Evolutionary conservation across 208 protist species (phyloP).

Genomic region (Crithidia brevicula): DNA sequence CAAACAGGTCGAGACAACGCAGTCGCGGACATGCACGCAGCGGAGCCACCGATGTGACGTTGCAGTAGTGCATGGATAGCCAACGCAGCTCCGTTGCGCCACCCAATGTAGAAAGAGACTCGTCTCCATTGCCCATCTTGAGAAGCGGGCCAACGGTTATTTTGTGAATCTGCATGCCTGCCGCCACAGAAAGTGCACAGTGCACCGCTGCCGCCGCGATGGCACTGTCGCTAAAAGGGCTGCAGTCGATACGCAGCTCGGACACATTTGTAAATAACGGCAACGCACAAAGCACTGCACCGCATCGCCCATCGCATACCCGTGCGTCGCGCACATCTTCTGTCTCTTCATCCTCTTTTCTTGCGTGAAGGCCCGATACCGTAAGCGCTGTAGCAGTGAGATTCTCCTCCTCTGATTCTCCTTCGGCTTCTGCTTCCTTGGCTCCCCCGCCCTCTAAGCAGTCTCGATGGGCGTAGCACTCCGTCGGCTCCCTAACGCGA

Average conservation of each 20-base stretch:
- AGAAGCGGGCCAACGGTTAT: not conserved
- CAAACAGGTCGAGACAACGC: not conserved
- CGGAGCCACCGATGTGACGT: not conserved
- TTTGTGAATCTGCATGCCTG: not conserved
- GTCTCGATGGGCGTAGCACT: too few species aligned
- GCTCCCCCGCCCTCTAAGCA: too few species aligned
- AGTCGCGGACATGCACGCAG: not conserved
- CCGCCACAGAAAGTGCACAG: not conserved
- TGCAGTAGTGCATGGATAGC: not conserved
- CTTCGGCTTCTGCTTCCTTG: too few species aligned
- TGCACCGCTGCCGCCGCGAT: not conserved
- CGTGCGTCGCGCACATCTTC: not conserved
- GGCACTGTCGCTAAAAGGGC: not conserved
- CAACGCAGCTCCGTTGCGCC: not conserved
- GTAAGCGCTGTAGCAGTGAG: too few species aligned
- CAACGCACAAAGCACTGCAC: not conserved
- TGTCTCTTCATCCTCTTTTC: too few species aligned
- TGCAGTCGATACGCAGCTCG: not conserved
- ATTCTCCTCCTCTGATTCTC: too few species aligned
- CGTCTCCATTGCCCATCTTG: not conserved
- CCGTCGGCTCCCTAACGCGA: too few species aligned
- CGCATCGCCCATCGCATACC: not conserved
- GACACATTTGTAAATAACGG: not conserved
- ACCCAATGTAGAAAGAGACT: too few species aligned
- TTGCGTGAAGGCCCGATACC: too few species aligned